Conservation (phyloP, 768 basidiomycete genomes). For the Pleurotus giganteus region DNA sequence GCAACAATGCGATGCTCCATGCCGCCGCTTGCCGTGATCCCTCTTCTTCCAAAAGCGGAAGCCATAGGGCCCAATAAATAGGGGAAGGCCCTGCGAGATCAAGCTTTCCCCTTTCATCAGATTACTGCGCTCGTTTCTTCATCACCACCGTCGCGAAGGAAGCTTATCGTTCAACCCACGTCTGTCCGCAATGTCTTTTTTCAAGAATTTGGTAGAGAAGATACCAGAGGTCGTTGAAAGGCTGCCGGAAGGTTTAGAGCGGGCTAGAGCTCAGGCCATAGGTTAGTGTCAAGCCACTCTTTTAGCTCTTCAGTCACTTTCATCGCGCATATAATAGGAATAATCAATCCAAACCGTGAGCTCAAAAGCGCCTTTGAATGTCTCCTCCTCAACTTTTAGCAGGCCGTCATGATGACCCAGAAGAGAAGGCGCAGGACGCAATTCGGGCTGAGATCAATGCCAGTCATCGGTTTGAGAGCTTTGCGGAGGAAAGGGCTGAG, state of each 20-base stretch:
- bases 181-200: conserved; percentile 26
- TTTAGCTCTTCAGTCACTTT: not conserved
- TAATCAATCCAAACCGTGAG: conserved; percentile 46
- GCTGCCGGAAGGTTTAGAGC: conserved; percentile 39
- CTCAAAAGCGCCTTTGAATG: not conserved
- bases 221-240: too few species aligned
- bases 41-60: too few species aligned
- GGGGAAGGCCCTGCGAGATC: too few species aligned
- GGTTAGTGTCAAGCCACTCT: conserved; percentile 16
- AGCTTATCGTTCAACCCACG: not conserved
- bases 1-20: too few species aligned
- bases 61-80: too few species aligned
- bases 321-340: conserved; percentile 26
- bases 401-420: conserved; percentile 74
- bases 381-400: not conserved
- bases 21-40: too few species aligned
- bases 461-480: conserved; percentile 81
- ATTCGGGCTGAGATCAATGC: conserved; percentile 73
- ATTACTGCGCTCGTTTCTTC: not conserved
- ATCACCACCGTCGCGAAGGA: not conserved
- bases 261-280: conserved; percentile 39
- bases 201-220: conserved; percentile 20
- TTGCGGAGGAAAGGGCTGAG: conserved; percentile 66
- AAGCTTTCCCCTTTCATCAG: not conserved
- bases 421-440: conserved; percentile 70